These are phyloP conservation scores for Ophiostoma pallidulum DNA, from an alignment of 2,329 filamentous ascomycete species.

Conservation along the genomic window DNA sequence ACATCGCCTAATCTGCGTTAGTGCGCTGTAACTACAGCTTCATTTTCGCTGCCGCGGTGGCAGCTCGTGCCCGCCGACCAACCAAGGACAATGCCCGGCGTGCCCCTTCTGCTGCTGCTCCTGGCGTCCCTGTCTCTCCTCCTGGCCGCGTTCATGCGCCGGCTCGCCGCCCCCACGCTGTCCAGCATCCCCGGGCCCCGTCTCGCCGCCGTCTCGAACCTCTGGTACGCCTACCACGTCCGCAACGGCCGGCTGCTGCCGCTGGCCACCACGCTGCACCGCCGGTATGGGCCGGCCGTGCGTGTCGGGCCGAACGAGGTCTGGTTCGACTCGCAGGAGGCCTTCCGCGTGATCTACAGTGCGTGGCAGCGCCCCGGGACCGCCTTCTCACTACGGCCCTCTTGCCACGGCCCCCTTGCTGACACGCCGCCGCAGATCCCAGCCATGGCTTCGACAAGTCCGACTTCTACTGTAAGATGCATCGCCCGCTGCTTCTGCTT, in stretches of 20 bases:
- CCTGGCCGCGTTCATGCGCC: slow-evolving; percentile 22
- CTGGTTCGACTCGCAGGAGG: slow-evolving; percentile 40
- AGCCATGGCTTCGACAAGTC: slow-evolving; percentile 42
- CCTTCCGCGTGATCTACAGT: slow-evolving; percentile 40
- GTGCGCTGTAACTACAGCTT: no score
- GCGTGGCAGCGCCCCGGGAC: slow-evolving; percentile 8
- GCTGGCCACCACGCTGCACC: slow-evolving; percentile 36
- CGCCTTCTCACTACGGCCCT: not conserved
- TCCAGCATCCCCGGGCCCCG: slow-evolving; percentile 37
- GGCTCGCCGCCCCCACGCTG: slow-evolving; percentile 35
- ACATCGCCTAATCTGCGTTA: no score
- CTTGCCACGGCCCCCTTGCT: no score
- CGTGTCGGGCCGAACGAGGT: slow-evolving; percentile 45
- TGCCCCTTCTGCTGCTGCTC: not conserved
- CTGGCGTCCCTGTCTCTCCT: not conserved
- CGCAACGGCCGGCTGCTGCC: slow-evolving; percentile 33
- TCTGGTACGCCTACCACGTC: slow-evolving; percentile 39
- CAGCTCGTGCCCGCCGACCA: no score
- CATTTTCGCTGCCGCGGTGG: no score
- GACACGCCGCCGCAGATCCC: slow-evolving; percentile 31
- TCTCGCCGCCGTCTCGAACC: slow-evolving; percentile 35
- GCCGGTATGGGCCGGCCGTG: slow-evolving; percentile 39
- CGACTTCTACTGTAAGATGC: slow-evolving; percentile 41
- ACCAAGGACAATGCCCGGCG: no score
- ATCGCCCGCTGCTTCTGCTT: no score